phyloP scores from a whole-genome alignment of 2,329 filamentous ascomycete species.

The Chalara sp. region DNA sequence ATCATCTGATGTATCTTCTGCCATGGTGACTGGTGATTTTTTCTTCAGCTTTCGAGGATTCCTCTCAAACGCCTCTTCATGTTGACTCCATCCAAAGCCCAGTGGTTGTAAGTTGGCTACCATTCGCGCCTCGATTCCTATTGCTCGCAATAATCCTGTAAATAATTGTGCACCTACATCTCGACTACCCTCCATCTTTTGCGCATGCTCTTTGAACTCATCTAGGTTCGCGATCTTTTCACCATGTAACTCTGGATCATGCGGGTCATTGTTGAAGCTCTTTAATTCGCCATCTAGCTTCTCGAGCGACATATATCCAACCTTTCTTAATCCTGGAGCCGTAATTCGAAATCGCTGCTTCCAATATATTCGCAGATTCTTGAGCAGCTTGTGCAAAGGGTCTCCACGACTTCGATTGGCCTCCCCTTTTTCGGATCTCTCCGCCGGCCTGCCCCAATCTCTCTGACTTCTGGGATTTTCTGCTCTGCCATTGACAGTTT shows the following conservation, averaged over 20 bases:
- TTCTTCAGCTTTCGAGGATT: constrained; percentile 21
- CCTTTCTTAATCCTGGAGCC: constrained; percentile 76
- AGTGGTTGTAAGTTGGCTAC: constrained; percentile 78
- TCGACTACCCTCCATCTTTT: constrained; percentile 69
- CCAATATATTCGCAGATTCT: constrained; percentile 78
- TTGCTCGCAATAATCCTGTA: constrained; percentile 70
- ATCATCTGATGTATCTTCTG: constrained; percentile 32
- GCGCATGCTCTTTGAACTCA: constrained; percentile 63
- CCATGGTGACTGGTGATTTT: constrained; percentile 15
- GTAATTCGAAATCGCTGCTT: constrained; percentile 74
- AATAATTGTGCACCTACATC: constrained; percentile 89
- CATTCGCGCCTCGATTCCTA: constrained; percentile 78
- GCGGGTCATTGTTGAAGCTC: constrained; percentile 56
- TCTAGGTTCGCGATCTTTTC: constrained; percentile 64
- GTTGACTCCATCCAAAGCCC: constrained; percentile 86
- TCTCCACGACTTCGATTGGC: constrained; percentile 79
- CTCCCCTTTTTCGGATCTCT: constrained; percentile 60
- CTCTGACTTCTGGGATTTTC: constrained; percentile 38
- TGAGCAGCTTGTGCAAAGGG: constrained; percentile 70
- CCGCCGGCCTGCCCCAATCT: constrained; percentile 68
- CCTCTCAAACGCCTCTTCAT: constrained; percentile 62
- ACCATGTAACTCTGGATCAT: constrained; percentile 62
- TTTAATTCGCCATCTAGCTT: constrained; percentile 68
- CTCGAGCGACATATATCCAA: constrained; percentile 77
- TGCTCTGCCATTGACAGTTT: constrained; percentile 29